A percentile compares a stretch with the other conserved stretches of the same genome.
Evolutionary conservation across 2,329 filamentous ascomycete genomes (phyloP).

Genomic region (Eutypa lata): DNA sequence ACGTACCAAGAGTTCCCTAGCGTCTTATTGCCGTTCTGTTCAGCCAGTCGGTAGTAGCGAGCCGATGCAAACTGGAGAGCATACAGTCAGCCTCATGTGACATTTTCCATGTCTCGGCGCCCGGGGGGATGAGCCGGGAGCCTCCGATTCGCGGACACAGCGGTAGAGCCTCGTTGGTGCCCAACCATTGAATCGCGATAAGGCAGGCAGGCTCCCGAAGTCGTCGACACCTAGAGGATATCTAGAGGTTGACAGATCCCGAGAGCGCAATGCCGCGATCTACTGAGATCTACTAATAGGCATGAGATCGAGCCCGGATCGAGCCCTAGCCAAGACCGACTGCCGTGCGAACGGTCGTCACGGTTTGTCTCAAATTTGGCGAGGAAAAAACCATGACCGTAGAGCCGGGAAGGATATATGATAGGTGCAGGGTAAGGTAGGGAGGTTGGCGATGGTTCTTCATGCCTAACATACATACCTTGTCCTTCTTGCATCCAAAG

Average conservation of each 20-base stretch:
- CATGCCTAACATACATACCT: constrained; percentile 70
- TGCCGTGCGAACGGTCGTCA: neutral
- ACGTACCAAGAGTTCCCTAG: constrained; percentile 94
- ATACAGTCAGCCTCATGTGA: constrained; percentile 50
- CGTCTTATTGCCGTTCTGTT: constrained; percentile 83
- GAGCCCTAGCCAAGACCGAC: neutral
- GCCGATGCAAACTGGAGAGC: constrained; percentile 68
- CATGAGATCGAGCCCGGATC: neutral
- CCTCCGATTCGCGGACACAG: constrained; percentile 26
- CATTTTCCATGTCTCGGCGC: constrained; percentile 8
- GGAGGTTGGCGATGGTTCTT: constrained; percentile 4
- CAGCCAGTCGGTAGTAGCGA: constrained; percentile 88
- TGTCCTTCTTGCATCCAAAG: constrained; percentile 97
- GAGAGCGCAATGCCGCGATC: too few relatives aligned
- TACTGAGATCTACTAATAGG: neutral
- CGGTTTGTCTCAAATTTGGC: neutral
- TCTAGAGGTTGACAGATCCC: too few relatives aligned
- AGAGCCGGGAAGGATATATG: constrained; percentile 19
- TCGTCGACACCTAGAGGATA: neutral
- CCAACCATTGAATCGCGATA: constrained; percentile 31
- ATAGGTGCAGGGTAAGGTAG: constrained; percentile 17
- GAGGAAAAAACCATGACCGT: neutral
- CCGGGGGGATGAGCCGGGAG: constrained; percentile 5
- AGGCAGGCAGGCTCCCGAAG: constrained; percentile 4
- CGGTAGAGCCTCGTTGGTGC: constrained; percentile 35